A percentile compares a stretch with the other conserved stretches of the same genome.
Conservation (phyloP, 768 basidiomycete species). For the Suillus sp. region DNA sequence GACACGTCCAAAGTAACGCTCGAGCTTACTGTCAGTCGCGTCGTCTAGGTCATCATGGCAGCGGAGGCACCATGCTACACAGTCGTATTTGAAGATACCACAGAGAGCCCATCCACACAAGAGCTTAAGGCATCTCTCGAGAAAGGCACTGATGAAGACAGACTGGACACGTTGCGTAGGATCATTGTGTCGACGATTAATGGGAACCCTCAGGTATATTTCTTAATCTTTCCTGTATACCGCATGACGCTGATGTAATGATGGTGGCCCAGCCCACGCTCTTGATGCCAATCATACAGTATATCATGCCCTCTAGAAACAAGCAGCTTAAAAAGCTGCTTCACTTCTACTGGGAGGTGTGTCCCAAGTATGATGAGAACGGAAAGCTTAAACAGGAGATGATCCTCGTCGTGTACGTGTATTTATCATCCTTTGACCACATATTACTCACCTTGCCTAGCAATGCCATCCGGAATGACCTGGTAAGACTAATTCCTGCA, state of each 20-base stretch:
- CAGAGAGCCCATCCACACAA: background rate
- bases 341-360: slow-evolving; percentile 97
- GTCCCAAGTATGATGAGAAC: slow-evolving; percentile 95
- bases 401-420: slow-evolving; percentile 94
- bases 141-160: background rate
- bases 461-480: slow-evolving; percentile 48
- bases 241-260: background rate
- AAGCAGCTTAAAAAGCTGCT: slow-evolving; percentile 94
- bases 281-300: background rate
- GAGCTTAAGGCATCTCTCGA: background rate
- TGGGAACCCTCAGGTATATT: slow-evolving; percentile 45
- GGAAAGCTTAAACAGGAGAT: slow-evolving; percentile 99
- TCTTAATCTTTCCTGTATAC: slow-evolving; percentile 6
- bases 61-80: background rate
- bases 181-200: background rate
- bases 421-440: slow-evolving; percentile 12
- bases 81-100: background rate
- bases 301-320: slow-evolving; percentile 70
- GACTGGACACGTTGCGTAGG: background rate
- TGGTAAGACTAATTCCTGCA: background rate
- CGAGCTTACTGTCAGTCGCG: background rate
- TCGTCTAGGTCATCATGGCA: background rate
- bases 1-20: background rate
- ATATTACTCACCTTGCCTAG: slow-evolving; percentile 41
- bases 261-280: background rate